Percentiles rank a stretch among this genome's conserved stretches.
These are phyloP conservation scores for Cochlearia excelsa DNA, from an alignment of 345 rosid species.

Conservation along the genomic window DNA sequence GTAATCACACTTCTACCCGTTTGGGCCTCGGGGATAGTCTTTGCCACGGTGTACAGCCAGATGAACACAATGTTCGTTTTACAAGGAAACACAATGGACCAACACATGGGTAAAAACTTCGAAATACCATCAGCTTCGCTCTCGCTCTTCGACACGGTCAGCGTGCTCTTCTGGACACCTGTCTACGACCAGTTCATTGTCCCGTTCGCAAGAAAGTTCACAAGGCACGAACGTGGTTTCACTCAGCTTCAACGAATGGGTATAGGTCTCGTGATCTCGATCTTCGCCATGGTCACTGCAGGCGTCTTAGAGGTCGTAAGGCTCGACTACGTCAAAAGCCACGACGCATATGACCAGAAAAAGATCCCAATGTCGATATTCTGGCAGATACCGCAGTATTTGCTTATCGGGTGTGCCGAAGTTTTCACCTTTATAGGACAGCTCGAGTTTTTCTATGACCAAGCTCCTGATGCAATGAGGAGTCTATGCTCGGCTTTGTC, in stretches of 20 bases:
- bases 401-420: constrained; percentile 50
- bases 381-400: constrained; percentile 74
- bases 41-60: constrained; percentile 77
- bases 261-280: constrained; percentile 78
- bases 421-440: constrained; percentile 51
- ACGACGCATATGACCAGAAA: constrained; percentile 63
- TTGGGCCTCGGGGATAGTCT: constrained; percentile 90
- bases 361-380: constrained; percentile 72
- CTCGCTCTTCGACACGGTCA: constrained; percentile 75
- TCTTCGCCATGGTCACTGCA: constrained; percentile 66
- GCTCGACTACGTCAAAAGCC: constrained; percentile 49
- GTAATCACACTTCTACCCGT: constrained; percentile 71
- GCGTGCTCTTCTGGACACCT: constrained; percentile 89
- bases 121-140: constrained; percentile 90
- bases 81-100: constrained; percentile 93
- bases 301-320: constrained; percentile 68
- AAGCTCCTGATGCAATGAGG: constrained; percentile 56
- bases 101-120: constrained; percentile 71
- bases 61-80: constrained; percentile 92
- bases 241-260: constrained; percentile 96
- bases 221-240: constrained; percentile 80
- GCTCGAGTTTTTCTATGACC: constrained; percentile 48
- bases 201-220: constrained; percentile 64
- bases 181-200: constrained; percentile 69
- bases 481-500: constrained; percentile 52